Percentiles rank a stretch among this genome's conserved stretches.
These are phyloP conservation scores for Boletus rubescentipes DNA, from an alignment of 768 basidiomycete genomes.

Conservation along the genomic window DNA sequence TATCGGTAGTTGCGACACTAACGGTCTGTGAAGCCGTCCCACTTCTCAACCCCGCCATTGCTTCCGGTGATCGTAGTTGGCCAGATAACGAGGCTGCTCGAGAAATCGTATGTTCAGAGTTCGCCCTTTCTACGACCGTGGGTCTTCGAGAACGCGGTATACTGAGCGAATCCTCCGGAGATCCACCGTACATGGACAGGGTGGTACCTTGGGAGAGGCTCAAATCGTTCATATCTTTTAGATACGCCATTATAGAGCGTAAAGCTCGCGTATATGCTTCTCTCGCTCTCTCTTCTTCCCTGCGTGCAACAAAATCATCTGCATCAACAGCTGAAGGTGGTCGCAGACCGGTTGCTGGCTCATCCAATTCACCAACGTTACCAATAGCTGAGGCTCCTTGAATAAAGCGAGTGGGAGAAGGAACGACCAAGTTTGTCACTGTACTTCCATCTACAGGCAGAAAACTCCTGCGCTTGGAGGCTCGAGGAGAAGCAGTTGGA, in stretches of 20 bases:
- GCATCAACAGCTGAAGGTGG: constrained; percentile 50
- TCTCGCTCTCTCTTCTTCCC: constrained; percentile 68
- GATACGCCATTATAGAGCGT: constrained; percentile 91
- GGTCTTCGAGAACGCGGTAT: constrained; percentile 59
- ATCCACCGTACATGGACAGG: constrained; percentile 57
- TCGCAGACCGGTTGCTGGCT: constrained; percentile 26
- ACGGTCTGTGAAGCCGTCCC: constrained; percentile 62
- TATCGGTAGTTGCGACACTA: constrained; percentile 74
- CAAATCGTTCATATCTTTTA: constrained; percentile 94
- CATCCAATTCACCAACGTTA: constrained; percentile 34
- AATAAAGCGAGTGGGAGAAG: constrained; percentile 62
- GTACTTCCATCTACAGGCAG: constrained; percentile 76
- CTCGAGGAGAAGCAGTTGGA: constrained; percentile 44
- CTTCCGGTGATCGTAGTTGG: constrained; percentile 66
- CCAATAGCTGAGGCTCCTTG: constrained; percentile 47
- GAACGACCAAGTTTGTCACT: constrained; percentile 57
- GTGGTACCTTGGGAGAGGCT: constrained; percentile 59
- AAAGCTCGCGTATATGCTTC: constrained; percentile 80
- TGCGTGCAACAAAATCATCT: constrained; percentile 44
- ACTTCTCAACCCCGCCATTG: constrained; percentile 58
- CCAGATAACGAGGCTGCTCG: constrained; percentile 49
- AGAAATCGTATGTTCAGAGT: constrained; percentile 51
- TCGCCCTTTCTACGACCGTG: constrained; percentile 54
- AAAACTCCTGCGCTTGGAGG: constrained; percentile 83
- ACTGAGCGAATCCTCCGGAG: constrained; percentile 42